Evolutionary conservation across 768 basidiomycete genomes (phyloP).

Genomic region (Kockovaella imperatae): DNA sequence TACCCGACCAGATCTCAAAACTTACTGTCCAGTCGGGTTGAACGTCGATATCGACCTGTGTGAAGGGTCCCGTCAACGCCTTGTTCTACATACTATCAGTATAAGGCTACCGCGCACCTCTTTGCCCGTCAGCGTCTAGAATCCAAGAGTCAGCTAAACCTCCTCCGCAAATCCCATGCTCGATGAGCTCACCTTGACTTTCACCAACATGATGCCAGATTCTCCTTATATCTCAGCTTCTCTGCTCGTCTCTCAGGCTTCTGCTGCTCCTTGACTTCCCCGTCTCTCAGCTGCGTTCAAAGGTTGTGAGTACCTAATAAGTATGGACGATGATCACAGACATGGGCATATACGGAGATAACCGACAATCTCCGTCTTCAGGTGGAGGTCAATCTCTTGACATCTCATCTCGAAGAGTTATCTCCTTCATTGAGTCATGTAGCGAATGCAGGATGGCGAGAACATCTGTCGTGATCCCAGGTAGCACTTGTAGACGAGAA

Average conservation of each 20-base stretch:
- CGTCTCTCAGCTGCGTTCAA: not conserved
- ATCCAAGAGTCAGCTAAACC: not conserved
- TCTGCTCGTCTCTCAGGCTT: no score
- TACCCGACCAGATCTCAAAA: conserved; percentile 1
- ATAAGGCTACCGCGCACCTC: conserved; percentile 55
- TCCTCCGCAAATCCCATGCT: not conserved
- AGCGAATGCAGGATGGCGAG: no score
- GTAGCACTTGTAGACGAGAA: no score
- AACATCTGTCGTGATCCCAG: no score
- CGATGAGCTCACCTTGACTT: conserved; percentile 1
- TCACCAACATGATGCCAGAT: not conserved
- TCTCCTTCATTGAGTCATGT: no score
- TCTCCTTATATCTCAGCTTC: not conserved
- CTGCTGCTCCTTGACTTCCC: not conserved
- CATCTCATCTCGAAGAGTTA: no score
- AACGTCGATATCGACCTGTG: conserved; percentile 87
- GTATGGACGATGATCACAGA: not conserved
- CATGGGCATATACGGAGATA: not conserved
- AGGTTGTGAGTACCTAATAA: no score
- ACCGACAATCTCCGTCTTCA: not conserved
- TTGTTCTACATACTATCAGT: not conserved
- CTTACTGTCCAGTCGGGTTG: conserved; percentile 76
- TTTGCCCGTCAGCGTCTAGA: conserved; percentile 91
- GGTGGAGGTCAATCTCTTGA: no score
- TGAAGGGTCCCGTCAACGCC: not conserved